phyloP scores from a whole-genome alignment of 2,329 filamentous ascomycete species.

The Fusarium napiforme region DNA sequence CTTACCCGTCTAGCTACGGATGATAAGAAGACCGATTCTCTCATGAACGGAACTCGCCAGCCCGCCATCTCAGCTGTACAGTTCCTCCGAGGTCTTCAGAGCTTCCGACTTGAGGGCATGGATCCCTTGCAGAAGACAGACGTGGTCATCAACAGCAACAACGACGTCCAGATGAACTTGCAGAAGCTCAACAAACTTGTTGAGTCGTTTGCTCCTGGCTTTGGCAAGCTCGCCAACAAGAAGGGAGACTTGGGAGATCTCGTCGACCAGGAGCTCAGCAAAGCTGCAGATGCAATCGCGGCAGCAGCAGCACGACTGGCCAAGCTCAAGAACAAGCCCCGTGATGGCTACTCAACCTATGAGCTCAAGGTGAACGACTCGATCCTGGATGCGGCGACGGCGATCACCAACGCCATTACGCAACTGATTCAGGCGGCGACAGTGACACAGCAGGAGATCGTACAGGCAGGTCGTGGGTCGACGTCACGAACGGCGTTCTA shows the following conservation, averaged over 20 bases:
- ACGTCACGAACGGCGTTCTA: conserved; percentile 94
- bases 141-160: conserved; percentile 96
- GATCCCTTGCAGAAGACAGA: conserved; percentile 94
- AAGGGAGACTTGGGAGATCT: conserved; percentile 92
- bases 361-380: conserved; percentile 96
- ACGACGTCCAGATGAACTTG: conserved; percentile 93
- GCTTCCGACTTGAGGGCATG: conserved; percentile 90
- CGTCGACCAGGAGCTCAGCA: conserved; percentile 90
- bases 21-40: conserved; percentile 90
- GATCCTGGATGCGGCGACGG: conserved; percentile 91
- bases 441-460: conserved; percentile 93
- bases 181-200: conserved; percentile 94
- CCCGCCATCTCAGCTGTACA: conserved; percentile 88
- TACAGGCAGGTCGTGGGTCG: conserved; percentile 88
- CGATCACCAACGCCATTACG: conserved; percentile 93
- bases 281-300: conserved; percentile 94
- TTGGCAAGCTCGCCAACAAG: conserved; percentile 79
- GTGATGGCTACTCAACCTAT: conserved; percentile 94
- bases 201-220: conserved; percentile 90
- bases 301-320: conserved; percentile 89
- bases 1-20: conserved; percentile 92
- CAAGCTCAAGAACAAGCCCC: conserved; percentile 95
- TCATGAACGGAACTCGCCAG: conserved; percentile 83
- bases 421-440: conserved; percentile 96
- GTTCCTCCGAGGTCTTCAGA: conserved; percentile 94